Base-by-base conservation (phyloP, 148 eudicot species). In the Dysphania ambrosioides region DNA sequence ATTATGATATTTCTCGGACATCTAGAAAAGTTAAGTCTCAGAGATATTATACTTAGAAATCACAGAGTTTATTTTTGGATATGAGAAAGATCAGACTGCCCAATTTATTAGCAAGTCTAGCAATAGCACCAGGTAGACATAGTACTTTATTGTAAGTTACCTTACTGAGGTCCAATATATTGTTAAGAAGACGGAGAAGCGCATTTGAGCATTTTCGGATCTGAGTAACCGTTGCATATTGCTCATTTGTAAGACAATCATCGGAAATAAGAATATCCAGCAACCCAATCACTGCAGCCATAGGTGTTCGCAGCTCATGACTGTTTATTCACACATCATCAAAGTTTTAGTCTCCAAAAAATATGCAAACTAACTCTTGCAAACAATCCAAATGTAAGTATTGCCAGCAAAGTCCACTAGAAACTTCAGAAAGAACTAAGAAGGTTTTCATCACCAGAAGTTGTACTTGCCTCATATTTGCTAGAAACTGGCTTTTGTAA, bases 211-310 rank as follows among this genome's bases (percentile, higher is more conserved):
- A 92, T 82, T 89, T 92, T 44, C 97, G 89, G 76, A 95, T 95
- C 72, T 95, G 98, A 38, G 91, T 87, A 44, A 95, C 82, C 31
- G 89, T 88, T 77, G 90, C 82, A 74, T 80, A 87, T 77, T 95
- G 98, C 76, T 92, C 98, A 68, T 85, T 92, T 77, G 96, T 88
- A 70, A 95, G 93, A 79, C 82, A 88, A 72, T 92, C 93, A 51
- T 95, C 98, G 79, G 92, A 78, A 47, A 90, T 79, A 55, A 92
- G 92, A 79, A 92, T 92, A 80, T 95, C 98, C 85, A 95, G 90
- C 86, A 95, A 79, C 68, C 98, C 97, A 66, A 95, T 92, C 66
- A 95, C 97, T 44, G 97, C 98, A 81, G 98, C 97, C 98, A 95
- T 95, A 49, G 98, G 98, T 77, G 98, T 95, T 74, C 98, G 88